Base-by-base conservation (phyloP, 2,329 filamentous ascomycete genomes). In the Fusarium mexicanum region DNA sequence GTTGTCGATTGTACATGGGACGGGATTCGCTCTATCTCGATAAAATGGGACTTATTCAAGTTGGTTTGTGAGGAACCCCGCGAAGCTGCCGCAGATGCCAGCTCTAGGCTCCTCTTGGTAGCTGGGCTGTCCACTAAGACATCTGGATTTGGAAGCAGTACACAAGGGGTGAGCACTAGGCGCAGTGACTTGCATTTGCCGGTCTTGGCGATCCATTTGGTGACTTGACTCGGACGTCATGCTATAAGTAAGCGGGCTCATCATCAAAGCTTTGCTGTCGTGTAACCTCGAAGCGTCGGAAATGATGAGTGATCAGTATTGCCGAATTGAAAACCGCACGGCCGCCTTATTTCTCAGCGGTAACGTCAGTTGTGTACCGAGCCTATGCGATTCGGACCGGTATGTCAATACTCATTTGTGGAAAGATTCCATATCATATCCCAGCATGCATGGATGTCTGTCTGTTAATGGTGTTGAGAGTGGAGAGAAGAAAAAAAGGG, bases 211-310 rank as follows among this genome's bases (percentile, higher is more conserved):
- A 63, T 65, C 47, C 64, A 68, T 51, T 51, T 40, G 12, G 72
- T 77, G 76, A 78, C 72, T 76, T 76, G 76, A 73, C 77, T 26
- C 33, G 61, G 65, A 77, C 76, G 76, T 78, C 76, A 78, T 74
- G 47, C 57, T 61, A 66, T 64, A 62, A 60, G 46, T 61, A 60
- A 67, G 46, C 48, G 48, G 48, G 64, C 55, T 64, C 38, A 33
- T 64, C 38, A 33, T 43, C 43, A 24, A 31, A 67, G 43, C 51
- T 55, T 47, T 53, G 33, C 47, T 67, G 61, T 46, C 51, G 58
- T 70, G 64, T 54, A 62, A 74, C 68, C 58, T 64, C 9, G 60
- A 57, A 64, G 50, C 54, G 40, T 55, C 46, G 41, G 38, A 43
- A 63, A 37, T 46, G 67, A 55, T 53, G 62, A 60, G 47, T 58